Conservation (phyloP, 2,329 filamentous ascomycete genomes). For the Colletotrichum sp. region DNA sequence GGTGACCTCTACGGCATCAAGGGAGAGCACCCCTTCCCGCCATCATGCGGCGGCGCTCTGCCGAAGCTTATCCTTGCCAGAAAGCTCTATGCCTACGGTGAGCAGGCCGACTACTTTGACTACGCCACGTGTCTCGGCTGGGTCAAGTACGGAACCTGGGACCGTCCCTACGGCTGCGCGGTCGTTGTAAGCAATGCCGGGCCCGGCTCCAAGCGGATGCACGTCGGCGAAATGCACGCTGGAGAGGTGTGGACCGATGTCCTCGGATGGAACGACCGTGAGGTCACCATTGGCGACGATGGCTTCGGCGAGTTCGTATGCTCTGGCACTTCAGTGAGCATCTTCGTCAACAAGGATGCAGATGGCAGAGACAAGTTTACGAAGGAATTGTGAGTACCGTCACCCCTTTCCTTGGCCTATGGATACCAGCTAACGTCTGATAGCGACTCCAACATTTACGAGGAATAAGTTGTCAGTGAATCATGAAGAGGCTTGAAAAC, state of each 20-base stretch:
- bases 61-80: slow-evolving; percentile 65
- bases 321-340: slow-evolving; percentile 56
- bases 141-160: slow-evolving; percentile 54
- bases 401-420: rapidly evolving
- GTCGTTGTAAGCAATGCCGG: slow-evolving; percentile 62
- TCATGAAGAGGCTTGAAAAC: neutral
- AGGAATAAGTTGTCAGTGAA: slow-evolving; percentile 9
- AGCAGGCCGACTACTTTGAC: slow-evolving; percentile 69
- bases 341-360: slow-evolving; percentile 64
- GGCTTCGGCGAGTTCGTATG: slow-evolving; percentile 67
- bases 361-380: slow-evolving; percentile 51
- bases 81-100: slow-evolving; percentile 71
- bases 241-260: slow-evolving; percentile 71
- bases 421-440: slow-evolving; percentile 6
- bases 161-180: slow-evolving; percentile 55
- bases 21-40: slow-evolving; percentile 48
- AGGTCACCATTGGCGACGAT: slow-evolving; percentile 64
- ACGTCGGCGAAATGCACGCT: slow-evolving; percentile 62
- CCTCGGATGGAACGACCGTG: slow-evolving; percentile 57
- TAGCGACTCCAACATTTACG: slow-evolving; percentile 32
- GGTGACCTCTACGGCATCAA: slow-evolving; percentile 72
- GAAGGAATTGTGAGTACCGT: slow-evolving; percentile 41
- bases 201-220: slow-evolving; percentile 63
- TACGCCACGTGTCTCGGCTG: slow-evolving; percentile 67
- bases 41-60: slow-evolving; percentile 59